Conservation (phyloP, 768 basidiomycete genomes). For the Kwoniella pini region DNA sequence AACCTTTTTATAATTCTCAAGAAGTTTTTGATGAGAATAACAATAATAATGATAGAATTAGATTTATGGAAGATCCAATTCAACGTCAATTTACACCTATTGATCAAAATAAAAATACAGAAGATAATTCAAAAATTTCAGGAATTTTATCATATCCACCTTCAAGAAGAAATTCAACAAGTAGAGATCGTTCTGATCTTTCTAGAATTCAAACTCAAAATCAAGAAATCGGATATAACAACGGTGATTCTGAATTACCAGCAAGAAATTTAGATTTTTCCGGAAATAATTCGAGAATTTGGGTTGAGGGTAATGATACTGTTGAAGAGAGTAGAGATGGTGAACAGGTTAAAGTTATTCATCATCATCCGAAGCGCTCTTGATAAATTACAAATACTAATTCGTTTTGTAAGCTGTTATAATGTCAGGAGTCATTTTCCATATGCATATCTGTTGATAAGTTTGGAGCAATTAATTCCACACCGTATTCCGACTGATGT, state of each 20-base stretch:
- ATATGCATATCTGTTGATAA: too few relatives aligned
- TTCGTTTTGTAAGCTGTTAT: too few relatives aligned
- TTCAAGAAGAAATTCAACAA: not conserved
- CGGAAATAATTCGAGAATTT: not conserved
- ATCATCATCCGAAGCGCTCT: too few relatives aligned
- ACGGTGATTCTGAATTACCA: not conserved
- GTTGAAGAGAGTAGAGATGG: constrained; percentile 19
- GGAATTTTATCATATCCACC: constrained; percentile 2
- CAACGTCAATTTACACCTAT: not conserved
- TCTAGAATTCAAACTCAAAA: not conserved
- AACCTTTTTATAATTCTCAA: not conserved
- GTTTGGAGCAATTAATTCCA: too few relatives aligned
- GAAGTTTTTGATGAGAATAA: not conserved
- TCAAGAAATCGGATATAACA: not conserved
- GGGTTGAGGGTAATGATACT: constrained; percentile 13
- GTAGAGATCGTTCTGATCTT: not conserved
- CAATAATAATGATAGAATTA: constrained; percentile 1
- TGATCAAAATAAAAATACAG: not conserved
- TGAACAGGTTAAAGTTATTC: constrained; percentile 5
- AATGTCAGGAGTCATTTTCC: too few relatives aligned
- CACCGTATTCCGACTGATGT: too few relatives aligned
- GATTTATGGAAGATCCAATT: constrained; percentile 3
- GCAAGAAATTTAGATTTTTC: not conserved
- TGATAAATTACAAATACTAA: too few relatives aligned
- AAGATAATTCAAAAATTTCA: not conserved